These are phyloP conservation scores for Abrus pulchellus DNA, from an alignment of 306 rosid genomes.

Conservation along the genomic window DNA sequence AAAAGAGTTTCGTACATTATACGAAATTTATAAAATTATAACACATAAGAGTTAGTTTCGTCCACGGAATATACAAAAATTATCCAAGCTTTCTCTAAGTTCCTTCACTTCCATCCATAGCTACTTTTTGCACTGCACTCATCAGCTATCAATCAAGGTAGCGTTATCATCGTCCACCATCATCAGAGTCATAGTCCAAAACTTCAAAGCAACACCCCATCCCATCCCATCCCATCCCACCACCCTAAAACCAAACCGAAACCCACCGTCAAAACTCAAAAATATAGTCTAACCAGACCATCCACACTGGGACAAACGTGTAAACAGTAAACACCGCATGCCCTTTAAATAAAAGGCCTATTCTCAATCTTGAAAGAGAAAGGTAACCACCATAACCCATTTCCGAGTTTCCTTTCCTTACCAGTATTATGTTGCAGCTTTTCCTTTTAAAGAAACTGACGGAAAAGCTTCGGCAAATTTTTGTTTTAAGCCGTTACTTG, in stretches of 20 bases:
- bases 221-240: too few relatives aligned
- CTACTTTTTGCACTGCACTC: neutral
- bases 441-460: neutral
- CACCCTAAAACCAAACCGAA: neutral
- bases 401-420: slow-evolving; percentile 37
- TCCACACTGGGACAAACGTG: neutral
- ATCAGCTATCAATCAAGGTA: too few relatives aligned
- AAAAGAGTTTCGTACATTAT: too few relatives aligned
- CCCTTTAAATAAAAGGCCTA: neutral
- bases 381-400: slow-evolving; percentile 23
- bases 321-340: neutral
- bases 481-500: too few relatives aligned
- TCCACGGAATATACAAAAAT: too few relatives aligned
- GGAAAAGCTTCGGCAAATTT: too few relatives aligned
- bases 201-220: slow-evolving; percentile 50
- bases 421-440: slow-evolving; percentile 25
- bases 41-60: too few relatives aligned
- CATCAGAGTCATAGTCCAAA: slow-evolving; percentile 37
- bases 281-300: neutral
- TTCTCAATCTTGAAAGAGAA: slow-evolving; percentile 20
- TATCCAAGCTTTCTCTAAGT: too few relatives aligned
- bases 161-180: too few relatives aligned
- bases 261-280: neutral
- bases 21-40: too few relatives aligned
- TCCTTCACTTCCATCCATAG: neutral